Conservation (phyloP, 352 stramenopile species). For the Phytophthora litchii region DNA sequence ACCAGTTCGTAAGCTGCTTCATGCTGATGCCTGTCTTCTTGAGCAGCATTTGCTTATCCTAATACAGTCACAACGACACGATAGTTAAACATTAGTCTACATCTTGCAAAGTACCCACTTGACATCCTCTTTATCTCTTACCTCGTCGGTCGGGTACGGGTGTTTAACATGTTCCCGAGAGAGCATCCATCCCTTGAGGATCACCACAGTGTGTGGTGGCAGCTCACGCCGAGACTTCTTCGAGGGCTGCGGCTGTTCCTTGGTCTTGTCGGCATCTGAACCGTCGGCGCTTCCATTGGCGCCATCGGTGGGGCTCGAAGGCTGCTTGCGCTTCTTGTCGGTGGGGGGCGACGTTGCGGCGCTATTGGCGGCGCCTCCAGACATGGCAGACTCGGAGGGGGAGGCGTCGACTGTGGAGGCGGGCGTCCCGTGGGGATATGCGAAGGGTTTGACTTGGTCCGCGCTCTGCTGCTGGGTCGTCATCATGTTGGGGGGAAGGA, state of each 20-base stretch:
- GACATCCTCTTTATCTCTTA: slow-evolving; percentile 27
- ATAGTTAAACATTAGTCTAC: slow-evolving; percentile 14
- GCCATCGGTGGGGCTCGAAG: slow-evolving; percentile 29
- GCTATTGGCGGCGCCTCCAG: slow-evolving; percentile 17
- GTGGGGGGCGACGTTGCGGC: slow-evolving; percentile 22
- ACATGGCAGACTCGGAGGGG: slow-evolving; percentile 20
- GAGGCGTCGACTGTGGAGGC: slow-evolving; percentile 15
- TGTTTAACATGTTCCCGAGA: slow-evolving; percentile 90
- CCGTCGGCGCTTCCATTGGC: slow-evolving; percentile 32
- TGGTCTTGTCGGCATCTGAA: slow-evolving; percentile 44
- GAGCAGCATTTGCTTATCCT: slow-evolving; percentile 91
- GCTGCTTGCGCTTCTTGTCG: slow-evolving; percentile 39
- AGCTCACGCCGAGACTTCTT: slow-evolving; percentile 86
- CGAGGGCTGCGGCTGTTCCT: slow-evolving; percentile 40
- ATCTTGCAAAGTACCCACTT: slow-evolving; percentile 11
- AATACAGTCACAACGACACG: slow-evolving; percentile 10
- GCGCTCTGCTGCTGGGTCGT: slow-evolving; percentile 57
- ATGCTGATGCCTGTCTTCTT: slow-evolving; percentile 91
- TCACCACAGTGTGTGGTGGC: slow-evolving; percentile 82
- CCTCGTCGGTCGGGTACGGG: slow-evolving; percentile 89
- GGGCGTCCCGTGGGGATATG: slow-evolving; percentile 37
- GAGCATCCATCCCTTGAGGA: slow-evolving; percentile 90
- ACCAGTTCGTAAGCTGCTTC: slow-evolving; percentile 93
- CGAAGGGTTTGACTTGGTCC: slow-evolving; percentile 48
- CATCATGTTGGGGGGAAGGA: slow-evolving; percentile 51